Conservation (phyloP, 2,329 filamentous ascomycete species). For the Mariannaea elegans region DNA sequence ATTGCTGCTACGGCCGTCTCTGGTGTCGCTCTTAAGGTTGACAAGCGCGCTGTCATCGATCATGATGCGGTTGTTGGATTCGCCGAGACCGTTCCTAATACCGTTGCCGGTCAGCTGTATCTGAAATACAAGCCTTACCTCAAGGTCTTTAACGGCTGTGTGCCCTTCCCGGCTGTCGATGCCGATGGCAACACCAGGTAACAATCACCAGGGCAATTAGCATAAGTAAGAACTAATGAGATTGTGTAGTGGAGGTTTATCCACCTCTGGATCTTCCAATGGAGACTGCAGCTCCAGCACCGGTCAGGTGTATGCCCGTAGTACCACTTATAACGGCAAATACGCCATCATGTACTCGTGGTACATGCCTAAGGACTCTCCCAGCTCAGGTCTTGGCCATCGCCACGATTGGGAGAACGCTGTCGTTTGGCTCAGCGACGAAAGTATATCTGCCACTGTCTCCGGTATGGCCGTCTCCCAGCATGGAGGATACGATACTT, state of each 20-base stretch:
- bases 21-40: conserved; percentile 33
- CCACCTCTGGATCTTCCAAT: conserved; percentile 40
- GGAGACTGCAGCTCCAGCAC: conserved; percentile 47
- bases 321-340: conserved; percentile 41
- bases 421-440: conserved; percentile 41
- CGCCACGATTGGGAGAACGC: conserved; percentile 40
- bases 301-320: conserved; percentile 52
- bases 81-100: conserved; percentile 42
- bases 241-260: conserved; percentile 44
- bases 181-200: conserved; percentile 60
- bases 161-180: conserved; percentile 70
- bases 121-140: conserved; percentile 49
- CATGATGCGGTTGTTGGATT: conserved; percentile 47
- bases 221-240: neutral
- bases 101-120: conserved; percentile 40
- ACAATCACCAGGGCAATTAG: neutral
- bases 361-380: conserved; percentile 58
- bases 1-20: conserved; percentile 28
- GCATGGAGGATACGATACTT: conserved; percentile 47
- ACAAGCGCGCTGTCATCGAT: conserved; percentile 40
- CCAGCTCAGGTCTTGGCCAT: conserved; percentile 41
- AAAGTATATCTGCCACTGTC: conserved; percentile 37
- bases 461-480: conserved; percentile 49
- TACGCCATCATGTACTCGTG: conserved; percentile 55
- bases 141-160: conserved; percentile 66